Evolutionary conservation across 331 rosid species (phyloP).

Genomic region (Malus hybrid): DNA sequence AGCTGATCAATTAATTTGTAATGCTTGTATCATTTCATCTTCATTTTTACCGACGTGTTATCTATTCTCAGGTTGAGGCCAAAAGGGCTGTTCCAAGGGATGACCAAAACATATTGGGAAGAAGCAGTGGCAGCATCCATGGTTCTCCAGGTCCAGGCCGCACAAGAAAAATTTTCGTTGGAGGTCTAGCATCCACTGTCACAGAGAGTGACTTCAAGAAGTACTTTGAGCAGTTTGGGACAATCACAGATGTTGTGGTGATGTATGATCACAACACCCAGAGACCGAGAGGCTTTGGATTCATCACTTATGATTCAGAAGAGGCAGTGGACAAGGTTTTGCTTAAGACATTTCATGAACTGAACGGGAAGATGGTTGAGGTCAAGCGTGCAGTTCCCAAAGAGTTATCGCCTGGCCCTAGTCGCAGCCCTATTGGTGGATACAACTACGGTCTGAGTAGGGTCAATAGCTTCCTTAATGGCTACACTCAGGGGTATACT

Average conservation of each 20-base stretch:
- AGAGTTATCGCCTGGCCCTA: constrained; percentile 76
- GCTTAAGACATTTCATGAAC: constrained; percentile 73
- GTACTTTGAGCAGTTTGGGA: constrained; percentile 91
- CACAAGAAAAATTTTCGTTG: constrained; percentile 87
- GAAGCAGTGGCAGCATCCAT: constrained; percentile 70
- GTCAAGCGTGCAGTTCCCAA: constrained; percentile 94
- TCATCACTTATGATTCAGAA: constrained; percentile 84
- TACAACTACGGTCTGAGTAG: constrained; percentile 60
- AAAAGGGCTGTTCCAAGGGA: constrained; percentile 94
- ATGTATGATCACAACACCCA: constrained; percentile 96
- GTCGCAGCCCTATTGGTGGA: constrained; percentile 66
- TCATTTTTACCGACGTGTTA: constrained; percentile 9
- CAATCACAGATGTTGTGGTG: constrained; percentile 86
- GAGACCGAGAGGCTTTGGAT: constrained; percentile 94
- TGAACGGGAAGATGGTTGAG: constrained; percentile 87
- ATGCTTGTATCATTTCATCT: constrained; percentile 2
- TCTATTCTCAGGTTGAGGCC: constrained; percentile 74
- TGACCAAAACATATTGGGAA: constrained; percentile 59
- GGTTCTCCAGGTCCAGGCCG: constrained; percentile 89
- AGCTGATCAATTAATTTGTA: background rate
- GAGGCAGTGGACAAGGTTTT: constrained; percentile 84
- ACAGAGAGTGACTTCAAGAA: constrained; percentile 77
- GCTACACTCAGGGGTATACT: constrained; percentile 66
- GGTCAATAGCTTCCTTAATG: constrained; percentile 65
- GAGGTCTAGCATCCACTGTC: constrained; percentile 85